Percentiles rank a stretch among this genome's conserved stretches.
These are phyloP conservation scores for Exserohilum rostratum DNA, from an alignment of 2,329 filamentous ascomycete genomes.

Conservation along the genomic window DNA sequence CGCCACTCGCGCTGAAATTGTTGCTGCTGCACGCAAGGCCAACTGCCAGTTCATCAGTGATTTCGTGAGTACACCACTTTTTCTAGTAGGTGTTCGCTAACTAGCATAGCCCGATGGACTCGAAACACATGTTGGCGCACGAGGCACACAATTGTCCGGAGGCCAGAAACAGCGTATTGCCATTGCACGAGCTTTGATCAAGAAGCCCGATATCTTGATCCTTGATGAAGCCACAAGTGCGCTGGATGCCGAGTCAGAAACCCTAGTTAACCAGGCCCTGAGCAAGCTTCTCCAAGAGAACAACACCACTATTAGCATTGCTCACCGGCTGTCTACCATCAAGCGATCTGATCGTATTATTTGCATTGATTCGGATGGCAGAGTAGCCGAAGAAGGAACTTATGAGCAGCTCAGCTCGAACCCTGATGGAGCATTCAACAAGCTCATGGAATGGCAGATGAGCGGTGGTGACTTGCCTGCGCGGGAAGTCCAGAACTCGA, in stretches of 20 bases:
- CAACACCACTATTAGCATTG: slow-evolving; percentile 97
- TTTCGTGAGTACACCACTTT: slow-evolving; percentile 63
- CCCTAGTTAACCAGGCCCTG: slow-evolving; percentile 90
- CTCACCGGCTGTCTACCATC: slow-evolving; percentile 93
- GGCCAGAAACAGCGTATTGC: slow-evolving; percentile 98
- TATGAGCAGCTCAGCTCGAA: slow-evolving; percentile 78
- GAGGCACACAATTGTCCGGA: slow-evolving; percentile 87
- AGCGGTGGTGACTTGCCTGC: slow-evolving; percentile 71
- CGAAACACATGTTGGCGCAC: slow-evolving; percentile 89
- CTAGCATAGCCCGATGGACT: slow-evolving; percentile 76
- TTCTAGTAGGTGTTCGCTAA: slow-evolving; percentile 14
- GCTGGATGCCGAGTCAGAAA: slow-evolving; percentile 94
- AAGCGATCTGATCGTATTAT: slow-evolving; percentile 95
- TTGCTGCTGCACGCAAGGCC: slow-evolving; percentile 84
- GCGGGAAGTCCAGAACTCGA: slow-evolving; percentile 35
- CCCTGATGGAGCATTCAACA: slow-evolving; percentile 83
- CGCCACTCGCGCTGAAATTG: slow-evolving; percentile 79
- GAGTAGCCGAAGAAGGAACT: slow-evolving; percentile 87
- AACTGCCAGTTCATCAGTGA: slow-evolving; percentile 98
- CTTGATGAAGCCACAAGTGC: slow-evolving; percentile 95
- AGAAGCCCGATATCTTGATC: slow-evolving; percentile 95
- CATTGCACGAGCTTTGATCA: slow-evolving; percentile 91
- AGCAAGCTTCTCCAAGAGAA: slow-evolving; percentile 79
- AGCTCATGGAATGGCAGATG: slow-evolving; percentile 99
- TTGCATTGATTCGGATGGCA: slow-evolving; percentile 83